Conservation (phyloP, 1,284 basidiomycete genomes). For the Fomitopsis schrenkii region DNA sequence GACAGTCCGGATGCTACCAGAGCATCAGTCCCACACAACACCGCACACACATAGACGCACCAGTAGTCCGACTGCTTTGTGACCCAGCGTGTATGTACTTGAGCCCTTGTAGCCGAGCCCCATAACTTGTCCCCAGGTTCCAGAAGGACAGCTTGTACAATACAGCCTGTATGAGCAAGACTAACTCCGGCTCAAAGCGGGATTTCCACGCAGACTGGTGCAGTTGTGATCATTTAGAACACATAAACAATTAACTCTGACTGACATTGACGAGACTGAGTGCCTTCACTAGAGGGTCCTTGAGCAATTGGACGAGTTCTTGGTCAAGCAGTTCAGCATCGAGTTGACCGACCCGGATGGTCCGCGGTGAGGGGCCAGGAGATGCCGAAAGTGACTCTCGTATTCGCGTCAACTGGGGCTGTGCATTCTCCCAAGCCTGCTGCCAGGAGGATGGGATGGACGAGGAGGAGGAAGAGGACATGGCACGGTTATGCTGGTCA, state of each 20-base stretch:
- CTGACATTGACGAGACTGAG: slow-evolving; percentile 70
- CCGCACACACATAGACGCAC: neutral
- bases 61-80: neutral
- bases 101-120: slow-evolving; percentile 88
- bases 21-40: neutral
- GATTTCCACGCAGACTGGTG: slow-evolving; percentile 56
- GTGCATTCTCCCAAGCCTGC: slow-evolving; percentile 58
- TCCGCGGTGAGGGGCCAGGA: slow-evolving; percentile 36
- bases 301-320: slow-evolving; percentile 81
- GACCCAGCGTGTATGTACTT: slow-evolving; percentile 35
- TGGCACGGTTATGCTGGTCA: slow-evolving; percentile 13
- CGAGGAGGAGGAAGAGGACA: slow-evolving; percentile 16
- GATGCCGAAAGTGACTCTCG: slow-evolving; percentile 32
- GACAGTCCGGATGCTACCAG: slow-evolving; percentile 57
- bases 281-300: slow-evolving; percentile 79
- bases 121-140: slow-evolving; percentile 83
- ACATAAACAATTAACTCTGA: slow-evolving; percentile 7
- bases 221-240: neutral
- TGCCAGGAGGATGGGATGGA: slow-evolving; percentile 41
- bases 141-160: slow-evolving; percentile 87
- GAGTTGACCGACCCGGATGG: slow-evolving; percentile 85
- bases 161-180: slow-evolving; percentile 69
- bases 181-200: slow-evolving; percentile 79
- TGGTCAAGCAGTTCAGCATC: slow-evolving; percentile 92
- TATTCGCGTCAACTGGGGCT: slow-evolving; percentile 47